Base-by-base conservation (phyloP, 495 filamentous ascomycete species). In the Aspergillus ostianus region DNA sequence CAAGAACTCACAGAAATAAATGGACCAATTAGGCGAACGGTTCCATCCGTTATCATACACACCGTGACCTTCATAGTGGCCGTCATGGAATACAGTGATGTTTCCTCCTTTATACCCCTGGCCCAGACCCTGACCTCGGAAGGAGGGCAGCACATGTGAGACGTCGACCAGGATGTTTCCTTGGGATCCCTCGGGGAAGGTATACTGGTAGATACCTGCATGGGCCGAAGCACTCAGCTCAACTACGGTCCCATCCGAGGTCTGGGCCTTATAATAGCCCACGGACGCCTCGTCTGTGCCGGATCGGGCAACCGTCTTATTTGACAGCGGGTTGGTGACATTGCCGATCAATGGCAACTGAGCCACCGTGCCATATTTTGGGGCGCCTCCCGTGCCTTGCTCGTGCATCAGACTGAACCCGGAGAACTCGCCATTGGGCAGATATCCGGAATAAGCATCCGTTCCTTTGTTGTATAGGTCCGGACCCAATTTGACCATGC, bases 391-490 rank as follows among this genome's bases (percentile, higher is more conserved):
- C 9, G 86, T 92, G 4, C 88, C 88, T 53, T 83, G 85, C 68
- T 90, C 88, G 64, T 91, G 88, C 79, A 89, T 86, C 78, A 90
- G 75, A 47, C 83, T 87, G 70, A 91, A 90, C 9, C 85, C 88
- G 8, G 81, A 85, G 62, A 91, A 82, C 15, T 81, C 79, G 7
- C 87, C 87, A 4, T 60, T 66, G 4, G 84, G 65, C 19, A 82
- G 73, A 64, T 86, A 88, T 4, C 87, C 88, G 6, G 86, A 87
- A 64, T 90, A 90, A 30, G 84, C 75, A 63, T 90, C 87, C 48
- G 75, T 79, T 18, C 80, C 80, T 4, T 57, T 55, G n/a, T 50
- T 56, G 21, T 74, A 64, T 10, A 78, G 72, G 65, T 91, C 88
- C 6, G 87, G 83, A 3, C 88, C 88, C 18, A 90, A 72, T 62